phyloP scores from a whole-genome alignment of 306 rosid species.

The Dicorynia guianensis region DNA sequence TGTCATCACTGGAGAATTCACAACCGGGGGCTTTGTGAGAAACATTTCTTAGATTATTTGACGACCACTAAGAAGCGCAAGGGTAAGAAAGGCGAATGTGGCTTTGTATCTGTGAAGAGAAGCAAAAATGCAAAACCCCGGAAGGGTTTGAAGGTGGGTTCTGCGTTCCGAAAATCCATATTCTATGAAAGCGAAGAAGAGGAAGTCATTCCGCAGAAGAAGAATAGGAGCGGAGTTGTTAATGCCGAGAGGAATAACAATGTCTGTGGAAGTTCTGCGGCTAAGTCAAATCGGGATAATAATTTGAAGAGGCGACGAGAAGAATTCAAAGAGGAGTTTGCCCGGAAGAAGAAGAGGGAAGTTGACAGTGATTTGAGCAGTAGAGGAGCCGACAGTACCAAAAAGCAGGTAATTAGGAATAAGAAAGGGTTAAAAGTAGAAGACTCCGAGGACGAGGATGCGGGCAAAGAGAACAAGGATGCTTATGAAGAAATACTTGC shows the following conservation, averaged over 20 bases:
- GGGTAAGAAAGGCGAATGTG: not conserved
- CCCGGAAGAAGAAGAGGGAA: not conserved
- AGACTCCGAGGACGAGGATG: not conserved
- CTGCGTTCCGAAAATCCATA: not conserved
- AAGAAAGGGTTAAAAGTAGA: not conserved
- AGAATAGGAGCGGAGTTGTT: not conserved
- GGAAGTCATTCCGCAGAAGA: slow-evolving; percentile 8
- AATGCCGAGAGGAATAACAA: not conserved
- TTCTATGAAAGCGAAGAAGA: not conserved
- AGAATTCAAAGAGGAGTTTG: not conserved
- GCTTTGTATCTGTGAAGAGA: not conserved
- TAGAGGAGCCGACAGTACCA: no score
- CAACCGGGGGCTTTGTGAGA: slow-evolving; percentile 8
- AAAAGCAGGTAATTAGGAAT: not conserved
- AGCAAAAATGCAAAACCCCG: not conserved
- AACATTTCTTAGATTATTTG: not conserved
- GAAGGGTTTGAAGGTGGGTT: not conserved
- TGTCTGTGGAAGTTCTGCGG: not conserved
- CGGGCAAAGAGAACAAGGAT: not conserved
- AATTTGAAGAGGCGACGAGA: not conserved
- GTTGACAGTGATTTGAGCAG: not conserved
- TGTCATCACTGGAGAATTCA: slow-evolving; percentile 36
- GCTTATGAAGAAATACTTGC: not conserved
- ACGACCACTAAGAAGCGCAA: not conserved
- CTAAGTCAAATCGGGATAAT: not conserved